These are phyloP conservation scores for Nemania serpens DNA, from an alignment of 2,329 filamentous ascomycete species.

Conservation along the genomic window DNA sequence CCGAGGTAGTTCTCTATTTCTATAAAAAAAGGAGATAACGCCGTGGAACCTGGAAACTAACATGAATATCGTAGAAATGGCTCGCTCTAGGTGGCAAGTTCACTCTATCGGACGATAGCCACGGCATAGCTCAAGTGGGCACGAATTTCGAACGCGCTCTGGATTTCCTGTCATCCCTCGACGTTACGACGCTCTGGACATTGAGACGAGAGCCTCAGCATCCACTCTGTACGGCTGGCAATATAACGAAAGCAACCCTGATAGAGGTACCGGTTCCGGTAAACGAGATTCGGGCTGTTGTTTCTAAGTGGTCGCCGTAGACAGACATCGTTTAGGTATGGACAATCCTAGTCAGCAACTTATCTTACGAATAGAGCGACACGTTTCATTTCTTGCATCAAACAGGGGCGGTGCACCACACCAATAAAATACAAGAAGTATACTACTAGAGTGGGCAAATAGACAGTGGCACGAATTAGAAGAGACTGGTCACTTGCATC, in stretches of 20 bases:
- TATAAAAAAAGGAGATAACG: not conserved
- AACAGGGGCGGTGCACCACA: not conserved
- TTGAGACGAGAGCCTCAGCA: constrained; percentile 47
- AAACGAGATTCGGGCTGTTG: constrained; percentile 33
- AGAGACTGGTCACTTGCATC: not conserved
- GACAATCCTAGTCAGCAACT: not conserved
- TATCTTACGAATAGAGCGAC: not conserved
- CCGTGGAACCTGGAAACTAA: not conserved
- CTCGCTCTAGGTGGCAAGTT: constrained; percentile 75
- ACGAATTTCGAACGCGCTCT: constrained; percentile 77
- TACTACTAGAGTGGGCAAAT: not conserved
- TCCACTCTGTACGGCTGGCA: constrained; percentile 30
- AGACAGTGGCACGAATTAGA: not conserved
- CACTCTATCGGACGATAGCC: constrained; percentile 93
- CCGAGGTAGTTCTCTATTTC: constrained; percentile 58
- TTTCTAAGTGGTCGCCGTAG: constrained; percentile 34
- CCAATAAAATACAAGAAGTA: not conserved
- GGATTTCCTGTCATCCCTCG: constrained; percentile 69
- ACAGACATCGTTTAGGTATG: not conserved
- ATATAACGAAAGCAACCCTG: constrained; percentile 43
- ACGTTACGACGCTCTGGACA: constrained; percentile 67
- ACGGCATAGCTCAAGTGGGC: constrained; percentile 85
- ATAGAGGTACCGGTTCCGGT: constrained; percentile 52
- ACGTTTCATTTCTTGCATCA: not conserved
- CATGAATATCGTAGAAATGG: constrained; percentile 61